A percentile compares a stretch with the other conserved stretches of the same genome.
Conservation (phyloP, 495 filamentous ascomycete genomes). For the Penicillium steckii region DNA sequence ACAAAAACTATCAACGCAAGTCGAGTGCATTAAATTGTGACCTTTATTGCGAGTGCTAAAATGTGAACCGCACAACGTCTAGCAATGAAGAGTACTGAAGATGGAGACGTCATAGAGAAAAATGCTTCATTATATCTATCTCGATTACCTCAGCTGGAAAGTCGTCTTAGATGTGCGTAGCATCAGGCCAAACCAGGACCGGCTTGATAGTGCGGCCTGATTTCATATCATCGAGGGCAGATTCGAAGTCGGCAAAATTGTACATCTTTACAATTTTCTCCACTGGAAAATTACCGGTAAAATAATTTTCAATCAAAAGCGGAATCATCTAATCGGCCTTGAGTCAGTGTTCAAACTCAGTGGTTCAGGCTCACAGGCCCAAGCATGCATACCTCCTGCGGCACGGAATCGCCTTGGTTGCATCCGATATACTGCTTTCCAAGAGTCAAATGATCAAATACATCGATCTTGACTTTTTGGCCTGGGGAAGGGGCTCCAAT, state of each 20-base stretch:
- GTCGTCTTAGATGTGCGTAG: neutral
- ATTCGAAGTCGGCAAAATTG: neutral
- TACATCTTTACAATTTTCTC: neutral
- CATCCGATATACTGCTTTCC: slow-evolving; percentile 17
- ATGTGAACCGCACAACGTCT: neutral
- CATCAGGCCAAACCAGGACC: neutral
- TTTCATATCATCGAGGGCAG: neutral
- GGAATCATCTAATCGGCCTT: neutral
- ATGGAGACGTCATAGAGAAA: neutral
- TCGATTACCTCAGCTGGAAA: neutral
- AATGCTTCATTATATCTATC: neutral
- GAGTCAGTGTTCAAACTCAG: neutral
- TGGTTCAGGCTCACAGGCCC: neutral
- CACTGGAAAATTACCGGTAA: neutral
- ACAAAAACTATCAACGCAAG: neutral
- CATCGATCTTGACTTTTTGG: slow-evolving; percentile 7
- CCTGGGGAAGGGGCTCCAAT: slow-evolving; percentile 15
- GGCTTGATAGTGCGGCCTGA: neutral
- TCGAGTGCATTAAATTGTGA: neutral
- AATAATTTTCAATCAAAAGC: neutral
- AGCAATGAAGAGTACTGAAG: neutral
- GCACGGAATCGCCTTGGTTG: slow-evolving; percentile 14
- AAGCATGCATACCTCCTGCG: slow-evolving; percentile 1
- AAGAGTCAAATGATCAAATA: slow-evolving; percentile 13
- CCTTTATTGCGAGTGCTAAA: neutral